Percentiles rank a stretch among this genome's conserved stretches.
Evolutionary conservation across 2,329 filamentous ascomycete species (phyloP).

Genomic region (Coniochaeta sp.): DNA sequence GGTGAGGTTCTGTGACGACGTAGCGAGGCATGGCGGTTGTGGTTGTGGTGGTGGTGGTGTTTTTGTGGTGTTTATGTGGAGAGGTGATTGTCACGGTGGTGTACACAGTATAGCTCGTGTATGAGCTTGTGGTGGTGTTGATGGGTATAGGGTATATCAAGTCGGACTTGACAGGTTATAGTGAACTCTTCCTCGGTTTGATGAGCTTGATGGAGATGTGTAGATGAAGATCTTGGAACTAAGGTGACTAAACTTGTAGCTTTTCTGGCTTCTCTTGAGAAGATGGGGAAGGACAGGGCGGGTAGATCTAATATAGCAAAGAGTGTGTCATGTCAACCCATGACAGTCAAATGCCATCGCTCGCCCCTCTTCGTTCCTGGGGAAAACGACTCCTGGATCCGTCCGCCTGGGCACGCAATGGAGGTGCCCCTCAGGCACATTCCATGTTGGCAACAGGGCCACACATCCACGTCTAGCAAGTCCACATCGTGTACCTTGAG

Average conservation of each 20-base stretch:
- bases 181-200: neutral
- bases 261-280: slow-evolving; percentile 1
- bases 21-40: slow-evolving; percentile 32
- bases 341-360: slow-evolving; percentile 1
- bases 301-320: slow-evolving; percentile 1
- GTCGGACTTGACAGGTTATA: neutral
- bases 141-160: neutral
- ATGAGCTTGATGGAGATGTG: neutral
- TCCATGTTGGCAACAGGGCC: neutral
- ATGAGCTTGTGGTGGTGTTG: neutral
- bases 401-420: neutral
- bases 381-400: neutral
- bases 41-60: slow-evolving; percentile 11
- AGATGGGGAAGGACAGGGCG: neutral
- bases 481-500: too few species aligned
- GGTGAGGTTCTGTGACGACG: slow-evolving; percentile 42
- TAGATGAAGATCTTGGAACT: neutral
- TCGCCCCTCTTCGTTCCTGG: slow-evolving; percentile 1
- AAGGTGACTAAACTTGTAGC: neutral
- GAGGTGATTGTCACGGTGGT: neutral
- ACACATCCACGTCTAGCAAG: neutral
- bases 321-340: neutral
- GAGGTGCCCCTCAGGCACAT: neutral
- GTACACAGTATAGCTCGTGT: neutral
- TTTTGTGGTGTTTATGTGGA: slow-evolving; percentile 8